Base-by-base conservation (phyloP, 2,329 filamentous ascomycete species). In the Trichoderma koningiopsis region DNA sequence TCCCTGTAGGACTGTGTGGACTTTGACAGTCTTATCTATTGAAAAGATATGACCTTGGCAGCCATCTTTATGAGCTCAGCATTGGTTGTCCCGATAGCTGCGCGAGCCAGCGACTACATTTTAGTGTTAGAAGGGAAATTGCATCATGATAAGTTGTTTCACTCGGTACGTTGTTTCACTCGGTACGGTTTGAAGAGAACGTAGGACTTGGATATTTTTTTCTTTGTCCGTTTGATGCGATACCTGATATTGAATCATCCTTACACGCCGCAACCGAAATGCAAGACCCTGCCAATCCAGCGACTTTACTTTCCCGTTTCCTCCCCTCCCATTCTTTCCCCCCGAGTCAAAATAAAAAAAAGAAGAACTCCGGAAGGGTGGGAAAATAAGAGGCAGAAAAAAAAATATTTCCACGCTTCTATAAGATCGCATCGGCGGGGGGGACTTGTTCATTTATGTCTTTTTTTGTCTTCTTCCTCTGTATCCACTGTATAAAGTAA, bases 181-280 rank as follows among this genome's bases (percentile, higher is more conserved):
- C 13, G 16, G 27, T 19, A 35, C 53, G 24, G 43, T 43, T 40
- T 40, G 47, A 37, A 35, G 56, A 58, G 8, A 64, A 64, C 56
- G n/a, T 61, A n/a, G 68, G 68, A 71, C 72, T 77, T 74, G 74
- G 75, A 77, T 76, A 73, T 77, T 76, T 77, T 77, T 74, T 77
- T 74, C 74, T 73, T 81, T 81, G 78, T 81, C 78, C 80, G 37
- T 82, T 70, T 82, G 81, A 83, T 83, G 81, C 82, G 80, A 83
- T 82, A 79, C 80, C 82, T 80, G 83, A 81, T 84, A 83, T 84
- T 67, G 79, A 83, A 81, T 83, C 80, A 81, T 83, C 81, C 81
- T 81, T 84, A 83, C 83, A 83, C 83, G 82, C 83, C 82, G 78
- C 81, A 83, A 81, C 83, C 82, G 78, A 83, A 84, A 85, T 84